A percentile compares a stretch with the other conserved stretches of the same genome.
Evolutionary conservation across 371 early-diverging fungal species (phyloP).

Genomic region (Mucor saturninus): DNA sequence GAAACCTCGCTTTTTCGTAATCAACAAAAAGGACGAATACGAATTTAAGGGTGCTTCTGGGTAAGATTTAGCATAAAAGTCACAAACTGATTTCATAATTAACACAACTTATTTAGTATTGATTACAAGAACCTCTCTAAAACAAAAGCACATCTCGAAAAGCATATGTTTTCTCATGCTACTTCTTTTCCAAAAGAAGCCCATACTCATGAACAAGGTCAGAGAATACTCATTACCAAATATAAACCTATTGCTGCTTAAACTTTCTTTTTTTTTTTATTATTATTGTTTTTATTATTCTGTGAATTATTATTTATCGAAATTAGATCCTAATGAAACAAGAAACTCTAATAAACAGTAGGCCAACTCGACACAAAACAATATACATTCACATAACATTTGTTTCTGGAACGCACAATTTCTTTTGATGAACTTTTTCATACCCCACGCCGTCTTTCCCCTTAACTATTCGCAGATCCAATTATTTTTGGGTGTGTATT

Average conservation of each 20-base stretch:
- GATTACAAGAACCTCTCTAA: slow-evolving; percentile 10
- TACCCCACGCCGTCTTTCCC: neutral
- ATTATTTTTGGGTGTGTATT: neutral
- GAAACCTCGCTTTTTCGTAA: slow-evolving; percentile 64
- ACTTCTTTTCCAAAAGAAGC: slow-evolving; percentile 6
- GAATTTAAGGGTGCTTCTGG: slow-evolving; percentile 23
- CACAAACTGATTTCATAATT: neutral
- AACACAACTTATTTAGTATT: neutral
- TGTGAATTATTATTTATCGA: neutral
- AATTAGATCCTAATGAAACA: slow-evolving; percentile 1
- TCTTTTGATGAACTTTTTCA: slow-evolving; percentile 1
- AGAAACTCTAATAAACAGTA: neutral
- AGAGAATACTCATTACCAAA: slow-evolving; percentile 6
- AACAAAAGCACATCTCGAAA: slow-evolving; percentile 19
- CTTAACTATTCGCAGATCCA: neutral
- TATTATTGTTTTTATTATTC: neutral
- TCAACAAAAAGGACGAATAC: slow-evolving; percentile 35
- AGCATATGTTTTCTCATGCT: slow-evolving; percentile 15
- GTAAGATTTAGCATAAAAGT: slow-evolving; percentile 13
- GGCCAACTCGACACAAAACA: neutral
- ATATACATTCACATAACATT: neutral
- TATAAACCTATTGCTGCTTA: slow-evolving; percentile 17
- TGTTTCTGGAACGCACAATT: neutral
- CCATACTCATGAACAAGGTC: slow-evolving; percentile 6
- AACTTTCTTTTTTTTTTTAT: neutral